Evolutionary conservation across 139 green algal genomes (phyloP), one percentile per base, ranked within the genome.

Genomic region (Chlamydomonas sp.): DNA sequence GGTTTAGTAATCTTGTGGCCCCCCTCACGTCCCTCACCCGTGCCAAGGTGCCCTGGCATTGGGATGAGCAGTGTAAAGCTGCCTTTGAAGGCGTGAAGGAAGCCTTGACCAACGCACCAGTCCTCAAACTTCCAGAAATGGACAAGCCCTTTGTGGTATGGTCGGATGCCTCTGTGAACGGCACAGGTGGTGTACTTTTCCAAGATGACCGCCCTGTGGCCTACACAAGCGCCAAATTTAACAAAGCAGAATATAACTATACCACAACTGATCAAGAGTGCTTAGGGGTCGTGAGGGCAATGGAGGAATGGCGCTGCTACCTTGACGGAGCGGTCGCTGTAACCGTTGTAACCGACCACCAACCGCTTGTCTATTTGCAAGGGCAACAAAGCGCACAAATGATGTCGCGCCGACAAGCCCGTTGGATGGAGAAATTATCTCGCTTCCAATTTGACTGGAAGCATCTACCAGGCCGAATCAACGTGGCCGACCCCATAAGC

Each of bases 241-340:
- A 17, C 14, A 6, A 60, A 68, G 85, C 90, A 77, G 79, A 95
- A 31, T 59, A 16, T 5, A 91, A 92, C 58, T 95, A 94, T 64
- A 10, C 75, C 6, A 88, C 74, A 7, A 80, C 63, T 63, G 83
- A 93, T 12, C 88, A 89, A 18, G 89, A 95, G 58, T 61, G 90
- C 10, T 57, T 94, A 1, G 92, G 84, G 18, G 63, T 93, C 4
- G 60, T 91, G 2, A 15, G 85, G 5, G 80, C 88, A 1, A 12
- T 90, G 1, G 64, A 87, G 57, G 63, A 90, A 15, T 95, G 92
- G 92, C 68, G 86, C 15, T 89, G 90, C 31, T 93, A 92, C 68
- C 57, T 93, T 1, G 71, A 80, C 10, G 80, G 85, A 7, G 20
- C 9, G 1, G 16, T 63, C n/a, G n/a, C 69, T 59, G 73, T 87